Conservation (phyloP, 176 grass and related monocot genomes). For the Triticum monococcum region DNA sequence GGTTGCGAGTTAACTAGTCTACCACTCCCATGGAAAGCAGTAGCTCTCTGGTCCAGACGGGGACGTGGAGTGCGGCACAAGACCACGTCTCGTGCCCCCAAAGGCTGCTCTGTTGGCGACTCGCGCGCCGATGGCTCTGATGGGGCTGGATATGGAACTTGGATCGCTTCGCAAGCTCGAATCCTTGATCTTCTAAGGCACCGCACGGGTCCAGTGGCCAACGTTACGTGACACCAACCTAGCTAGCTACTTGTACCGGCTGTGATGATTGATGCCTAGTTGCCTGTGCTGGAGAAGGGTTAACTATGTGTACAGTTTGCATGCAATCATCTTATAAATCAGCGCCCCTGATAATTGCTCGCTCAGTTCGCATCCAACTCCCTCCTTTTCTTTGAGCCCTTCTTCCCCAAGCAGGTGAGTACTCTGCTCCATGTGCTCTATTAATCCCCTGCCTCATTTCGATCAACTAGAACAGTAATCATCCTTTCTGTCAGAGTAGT, state of each 20-base stretch:
- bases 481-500: background rate
- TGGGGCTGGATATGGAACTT: background rate
- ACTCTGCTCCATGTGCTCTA: background rate
- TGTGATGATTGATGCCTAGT: background rate
- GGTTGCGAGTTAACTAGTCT: no score
- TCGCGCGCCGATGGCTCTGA: background rate
- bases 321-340: slow-evolving; percentile 19
- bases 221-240: slow-evolving; percentile 21
- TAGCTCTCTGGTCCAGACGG: background rate
- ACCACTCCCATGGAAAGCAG: background rate
- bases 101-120: slow-evolving; percentile 33
- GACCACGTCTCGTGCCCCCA: slow-evolving; percentile 27
- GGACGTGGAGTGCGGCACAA: slow-evolving; percentile 40
- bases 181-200: slow-evolving; percentile 50
- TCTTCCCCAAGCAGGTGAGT: background rate
- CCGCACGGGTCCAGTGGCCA: background rate
- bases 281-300: background rate
- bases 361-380: no score
- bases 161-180: background rate
- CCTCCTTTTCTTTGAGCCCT: background rate
- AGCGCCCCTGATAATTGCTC: background rate
- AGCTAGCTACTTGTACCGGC: background rate
- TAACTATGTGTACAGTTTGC: background rate
- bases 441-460: background rate
- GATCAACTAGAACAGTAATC: background rate